Base-by-base conservation (phyloP, 345 rosid genomes). In the Heritiera fomes region DNA sequence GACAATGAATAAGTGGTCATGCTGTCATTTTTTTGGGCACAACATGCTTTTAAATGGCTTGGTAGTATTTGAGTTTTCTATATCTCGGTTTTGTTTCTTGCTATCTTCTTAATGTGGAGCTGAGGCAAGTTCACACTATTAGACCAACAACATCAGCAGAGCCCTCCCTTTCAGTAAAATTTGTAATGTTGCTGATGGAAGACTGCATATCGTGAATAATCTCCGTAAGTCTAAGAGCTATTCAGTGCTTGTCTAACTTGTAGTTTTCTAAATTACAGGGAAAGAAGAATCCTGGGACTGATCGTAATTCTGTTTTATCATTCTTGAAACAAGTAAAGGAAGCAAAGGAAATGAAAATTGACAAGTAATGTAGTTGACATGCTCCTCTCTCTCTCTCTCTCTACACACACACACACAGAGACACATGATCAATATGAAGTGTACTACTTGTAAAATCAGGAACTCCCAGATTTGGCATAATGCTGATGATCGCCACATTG, bases 291-390 rank as follows among this genome's bases (percentile, higher is more conserved):
- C 99, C 99, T 0, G 94, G 91, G 76, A 93, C 97, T 6, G 93
- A 92, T 88, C 86, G 32, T 53, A 53, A 75, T 55, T 81, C 97
- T 6, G 98, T 95, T 72, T 75, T 76, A 77, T 85, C 80, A 14
- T 92, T 95, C 83, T 81, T 95, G 72, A 76, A 87, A 75, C 77
- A 90, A 83, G 96, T 93, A 55, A 79, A 52, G 71, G 63, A 85
- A 63, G 96, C 98, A 30, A 92, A 85, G 85, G 97, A 90, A 86
- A 92, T 95, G 95, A 93, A 90, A 83, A 93, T 95, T 12, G 98
- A 95, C 88, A 93, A 90, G 99, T 93, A 82, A 73, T 43, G 75
- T 59, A 80, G 73, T 74, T 72, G 58, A 65, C 53, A 41, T 38
- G 47, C 32, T 61, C 62, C 9, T 43, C 61, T 75, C 43, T 71